A percentile compares a stretch with the other conserved stretches of the same genome.
phyloP scores from a whole-genome alignment of 1,284 basidiomycete species.

The Neotropicomus parvogracilis region DNA sequence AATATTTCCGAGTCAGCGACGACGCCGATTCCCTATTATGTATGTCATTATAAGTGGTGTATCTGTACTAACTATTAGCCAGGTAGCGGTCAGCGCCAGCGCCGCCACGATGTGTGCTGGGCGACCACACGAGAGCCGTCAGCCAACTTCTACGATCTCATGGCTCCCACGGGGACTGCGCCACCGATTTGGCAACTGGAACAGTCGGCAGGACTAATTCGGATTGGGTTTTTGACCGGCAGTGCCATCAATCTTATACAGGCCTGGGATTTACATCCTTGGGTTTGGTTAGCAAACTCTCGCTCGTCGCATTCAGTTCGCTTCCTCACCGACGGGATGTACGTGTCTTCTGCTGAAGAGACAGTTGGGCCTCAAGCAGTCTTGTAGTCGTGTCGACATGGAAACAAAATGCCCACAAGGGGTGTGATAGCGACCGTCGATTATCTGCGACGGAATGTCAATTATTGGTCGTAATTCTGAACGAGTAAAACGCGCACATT shows the following conservation, averaged over 20 bases:
- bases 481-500: slow-evolving; percentile 50
- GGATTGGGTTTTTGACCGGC: slow-evolving; percentile 70
- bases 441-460: slow-evolving; percentile 45
- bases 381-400: slow-evolving; percentile 66
- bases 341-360: slow-evolving; percentile 67
- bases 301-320: neutral
- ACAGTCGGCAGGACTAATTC: slow-evolving; percentile 61
- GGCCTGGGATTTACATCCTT: slow-evolving; percentile 57
- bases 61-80: slow-evolving; percentile 13
- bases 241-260: slow-evolving; percentile 68
- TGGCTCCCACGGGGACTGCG: slow-evolving; percentile 15
- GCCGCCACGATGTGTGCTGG: slow-evolving; percentile 10
- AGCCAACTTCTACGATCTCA: slow-evolving; percentile 18
- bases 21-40: slow-evolving; percentile 19
- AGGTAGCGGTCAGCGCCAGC: slow-evolving; percentile 22
- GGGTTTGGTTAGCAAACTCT: slow-evolving; percentile 17
- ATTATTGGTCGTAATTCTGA: slow-evolving; percentile 7
- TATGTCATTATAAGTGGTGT: slow-evolving; percentile 24
- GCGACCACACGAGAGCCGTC: neutral
- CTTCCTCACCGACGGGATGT: slow-evolving; percentile 51
- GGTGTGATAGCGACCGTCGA: slow-evolving; percentile 73
- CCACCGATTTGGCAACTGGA: slow-evolving; percentile 44
- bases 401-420: slow-evolving; percentile 71
- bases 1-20: too few relatives aligned
- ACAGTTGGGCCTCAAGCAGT: slow-evolving; percentile 62